A percentile compares a stretch with the other conserved stretches of the same genome.
phyloP scores from a whole-genome alignment of 306 rosid species.

The Abrus pulchellus region DNA sequence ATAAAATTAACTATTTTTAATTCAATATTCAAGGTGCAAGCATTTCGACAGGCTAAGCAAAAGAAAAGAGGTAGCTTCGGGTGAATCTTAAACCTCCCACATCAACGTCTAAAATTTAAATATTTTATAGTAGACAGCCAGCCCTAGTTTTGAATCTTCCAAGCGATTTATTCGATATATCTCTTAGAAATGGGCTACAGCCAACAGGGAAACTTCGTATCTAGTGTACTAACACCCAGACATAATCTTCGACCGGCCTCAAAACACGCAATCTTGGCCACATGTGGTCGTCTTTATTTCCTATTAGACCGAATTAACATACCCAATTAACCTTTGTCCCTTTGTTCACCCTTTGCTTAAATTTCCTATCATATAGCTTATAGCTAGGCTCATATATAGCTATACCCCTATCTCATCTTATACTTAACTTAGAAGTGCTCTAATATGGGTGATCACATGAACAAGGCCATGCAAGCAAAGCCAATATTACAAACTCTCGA shows the following conservation, averaged over 20 bases:
- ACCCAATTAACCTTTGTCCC: too few relatives aligned
- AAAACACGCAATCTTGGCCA: slow-evolving; percentile 25
- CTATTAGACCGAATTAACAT: slow-evolving; percentile 38
- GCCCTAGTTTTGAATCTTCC: neutral
- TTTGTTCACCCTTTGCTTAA: slow-evolving; percentile 36
- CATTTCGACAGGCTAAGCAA: neutral
- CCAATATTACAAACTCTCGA: slow-evolving; percentile 73
- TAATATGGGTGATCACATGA: slow-evolving; percentile 56
- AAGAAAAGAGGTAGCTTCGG: neutral
- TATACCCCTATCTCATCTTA: slow-evolving; percentile 17
- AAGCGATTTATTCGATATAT: neutral
- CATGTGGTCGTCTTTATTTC: slow-evolving; percentile 46
- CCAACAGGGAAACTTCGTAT: neutral
- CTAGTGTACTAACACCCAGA: neutral
- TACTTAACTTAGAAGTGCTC: neutral
- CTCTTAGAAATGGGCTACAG: neutral
- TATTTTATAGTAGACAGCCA: neutral
- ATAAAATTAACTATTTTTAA: too few relatives aligned
- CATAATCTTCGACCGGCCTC: slow-evolving; percentile 51
- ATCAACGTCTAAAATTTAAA: neutral
- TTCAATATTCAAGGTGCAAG: neutral
- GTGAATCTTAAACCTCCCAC: neutral
- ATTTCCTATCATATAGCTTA: neutral
- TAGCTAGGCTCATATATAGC: neutral
- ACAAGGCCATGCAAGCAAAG: slow-evolving; percentile 41